phyloP scores from a whole-genome alignment of 208 protist genomes.

The Trypanosoma rangeli region DNA sequence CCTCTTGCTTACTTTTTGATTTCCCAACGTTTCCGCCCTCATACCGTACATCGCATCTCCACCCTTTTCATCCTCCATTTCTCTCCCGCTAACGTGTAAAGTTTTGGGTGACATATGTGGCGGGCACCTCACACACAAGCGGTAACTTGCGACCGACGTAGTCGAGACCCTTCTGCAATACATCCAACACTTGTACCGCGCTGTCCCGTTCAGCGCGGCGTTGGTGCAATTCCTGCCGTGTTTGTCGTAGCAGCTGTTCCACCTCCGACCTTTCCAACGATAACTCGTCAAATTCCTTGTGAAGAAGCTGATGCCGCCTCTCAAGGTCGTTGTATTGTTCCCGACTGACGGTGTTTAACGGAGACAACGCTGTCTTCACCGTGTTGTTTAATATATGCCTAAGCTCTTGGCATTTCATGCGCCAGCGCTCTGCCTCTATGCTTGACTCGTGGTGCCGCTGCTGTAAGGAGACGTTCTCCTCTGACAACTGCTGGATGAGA shows the following conservation, averaged over 20 bases:
- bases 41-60: no score
- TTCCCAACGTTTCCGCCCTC: not conserved
- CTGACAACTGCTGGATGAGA: slow-evolving; percentile 7
- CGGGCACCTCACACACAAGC: slow-evolving; percentile 21
- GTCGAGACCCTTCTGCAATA: slow-evolving; percentile 53
- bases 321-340: slow-evolving; percentile 25
- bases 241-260: slow-evolving; percentile 1
- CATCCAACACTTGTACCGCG: slow-evolving; percentile 43
- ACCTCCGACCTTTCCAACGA: slow-evolving; percentile 18
- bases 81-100: not conserved
- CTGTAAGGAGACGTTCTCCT: slow-evolving; percentile 14
- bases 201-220: slow-evolving; percentile 35
- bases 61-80: not conserved
- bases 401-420: slow-evolving; percentile 17
- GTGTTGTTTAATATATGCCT: slow-evolving; percentile 13
- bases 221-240: slow-evolving; percentile 6
- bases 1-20: not conserved
- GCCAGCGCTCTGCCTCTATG: slow-evolving; percentile 27
- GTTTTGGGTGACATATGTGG: not conserved
- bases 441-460: slow-evolving; percentile 21
- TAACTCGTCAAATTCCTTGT: slow-evolving; percentile 24
- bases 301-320: slow-evolving; percentile 20
- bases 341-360: slow-evolving; percentile 12
- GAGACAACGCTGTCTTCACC: not conserved
- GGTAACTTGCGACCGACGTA: slow-evolving; percentile 50